phyloP scores from a whole-genome alignment of 75 land plant genomes.

The Pinus albicaulis region DNA sequence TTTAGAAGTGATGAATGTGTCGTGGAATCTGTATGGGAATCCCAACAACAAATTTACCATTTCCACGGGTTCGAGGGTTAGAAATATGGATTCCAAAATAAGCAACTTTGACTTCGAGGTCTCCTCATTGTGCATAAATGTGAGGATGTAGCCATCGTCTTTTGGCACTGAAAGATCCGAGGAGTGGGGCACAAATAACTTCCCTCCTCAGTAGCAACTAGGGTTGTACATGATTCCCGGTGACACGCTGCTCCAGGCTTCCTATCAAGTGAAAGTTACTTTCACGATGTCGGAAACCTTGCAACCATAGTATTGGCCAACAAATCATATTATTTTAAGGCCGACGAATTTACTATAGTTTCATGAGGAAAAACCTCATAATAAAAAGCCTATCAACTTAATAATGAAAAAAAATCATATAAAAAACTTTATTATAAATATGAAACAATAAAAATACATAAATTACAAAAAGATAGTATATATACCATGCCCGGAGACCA shows the following conservation, averaged over 20 bases:
- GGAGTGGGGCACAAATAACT: slow-evolving; percentile 58
- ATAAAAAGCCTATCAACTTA: too few relatives aligned
- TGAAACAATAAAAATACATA: too few relatives aligned
- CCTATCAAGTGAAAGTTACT: slow-evolving; percentile 44
- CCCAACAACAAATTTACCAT: slow-evolving; percentile 69
- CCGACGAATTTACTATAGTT: too few relatives aligned
- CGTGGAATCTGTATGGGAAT: slow-evolving; percentile 92
- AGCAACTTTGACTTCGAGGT: slow-evolving; percentile 64
- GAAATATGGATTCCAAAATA: slow-evolving; percentile 58
- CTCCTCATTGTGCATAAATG: too few relatives aligned
- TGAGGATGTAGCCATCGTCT: slow-evolving; percentile 74
- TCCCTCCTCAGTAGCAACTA: slow-evolving; percentile 72
- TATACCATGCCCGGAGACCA: too few relatives aligned
- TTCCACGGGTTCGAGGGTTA: slow-evolving; percentile 46
- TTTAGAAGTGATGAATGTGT: slow-evolving; percentile 56
- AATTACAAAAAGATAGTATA: too few relatives aligned
- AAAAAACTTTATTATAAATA: too few relatives aligned
- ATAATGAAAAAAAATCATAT: too few relatives aligned
- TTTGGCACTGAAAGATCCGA: slow-evolving; percentile 19
- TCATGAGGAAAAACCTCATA: too few relatives aligned
- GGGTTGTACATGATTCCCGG: slow-evolving; percentile 43
- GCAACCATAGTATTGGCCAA: too few relatives aligned
- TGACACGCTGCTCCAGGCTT: slow-evolving; percentile 21
- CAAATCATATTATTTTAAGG: too few relatives aligned
- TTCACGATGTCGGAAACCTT: slow-evolving; percentile 92